Percentiles rank a stretch among this genome's conserved stretches.
These are phyloP conservation scores for Clonostachys sp. DNA, from an alignment of 2,329 filamentous ascomycete species.

Conservation along the genomic window DNA sequence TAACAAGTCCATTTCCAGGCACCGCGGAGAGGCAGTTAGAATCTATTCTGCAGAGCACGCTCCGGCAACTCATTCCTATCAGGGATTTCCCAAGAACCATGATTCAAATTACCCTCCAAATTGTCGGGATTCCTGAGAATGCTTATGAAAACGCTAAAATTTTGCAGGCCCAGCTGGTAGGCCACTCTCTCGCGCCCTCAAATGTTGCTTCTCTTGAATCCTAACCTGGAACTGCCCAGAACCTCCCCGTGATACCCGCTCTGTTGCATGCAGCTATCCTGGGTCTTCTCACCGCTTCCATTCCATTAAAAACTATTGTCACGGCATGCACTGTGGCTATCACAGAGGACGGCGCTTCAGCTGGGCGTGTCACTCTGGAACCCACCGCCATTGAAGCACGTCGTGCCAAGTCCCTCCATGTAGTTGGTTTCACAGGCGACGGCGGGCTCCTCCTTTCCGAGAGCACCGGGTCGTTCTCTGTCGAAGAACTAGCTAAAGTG, in stretches of 20 bases:
- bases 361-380: constrained; percentile 43
- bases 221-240: constrained; percentile 36
- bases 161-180: constrained; percentile 55
- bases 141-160: constrained; percentile 58
- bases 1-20: constrained; percentile 31
- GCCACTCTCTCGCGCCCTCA: constrained; percentile 12
- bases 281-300: constrained; percentile 74
- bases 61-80: constrained; percentile 71
- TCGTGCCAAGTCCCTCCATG: constrained; percentile 68
- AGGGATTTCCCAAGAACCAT: constrained; percentile 72
- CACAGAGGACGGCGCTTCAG: constrained; percentile 28
- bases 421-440: constrained; percentile 74
- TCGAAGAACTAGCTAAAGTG: constrained; percentile 70
- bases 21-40: constrained; percentile 81
- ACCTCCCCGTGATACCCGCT: constrained; percentile 74
- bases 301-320: constrained; percentile 73
- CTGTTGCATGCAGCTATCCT: constrained; percentile 76
- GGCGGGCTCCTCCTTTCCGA: constrained; percentile 72
- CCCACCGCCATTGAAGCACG: constrained; percentile 61
- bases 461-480: constrained; percentile 74
- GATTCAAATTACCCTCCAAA: constrained; percentile 78
- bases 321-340: constrained; percentile 63
- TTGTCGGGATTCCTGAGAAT: constrained; percentile 65
- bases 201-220: too few relatives aligned
- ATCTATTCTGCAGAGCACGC: constrained; percentile 64